Evolutionary conservation across 768 basidiomycete species (phyloP).

Genomic region (Leucocoprinus birnbaumii): DNA sequence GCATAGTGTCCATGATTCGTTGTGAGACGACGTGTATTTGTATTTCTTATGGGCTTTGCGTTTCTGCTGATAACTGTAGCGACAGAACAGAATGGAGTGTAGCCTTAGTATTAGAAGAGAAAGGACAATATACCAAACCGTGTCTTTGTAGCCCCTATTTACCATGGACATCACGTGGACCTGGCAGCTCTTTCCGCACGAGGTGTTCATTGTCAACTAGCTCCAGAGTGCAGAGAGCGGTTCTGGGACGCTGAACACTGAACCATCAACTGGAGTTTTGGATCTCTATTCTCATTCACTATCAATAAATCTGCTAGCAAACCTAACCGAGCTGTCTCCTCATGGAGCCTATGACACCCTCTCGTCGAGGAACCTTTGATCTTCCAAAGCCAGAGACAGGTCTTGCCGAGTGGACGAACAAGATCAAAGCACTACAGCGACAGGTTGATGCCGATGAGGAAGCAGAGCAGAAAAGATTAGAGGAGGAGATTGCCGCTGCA

Average conservation of each 20-base stretch:
- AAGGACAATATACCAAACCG: neutral
- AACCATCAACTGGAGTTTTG: too few species aligned
- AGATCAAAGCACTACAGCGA: conserved; percentile 75
- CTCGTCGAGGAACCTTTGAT: conserved; percentile 29
- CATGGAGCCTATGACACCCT: conserved; percentile 12
- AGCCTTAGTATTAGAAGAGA: neutral
- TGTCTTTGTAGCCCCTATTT: neutral
- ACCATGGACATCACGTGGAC: conserved; percentile 1
- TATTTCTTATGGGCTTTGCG: too few species aligned
- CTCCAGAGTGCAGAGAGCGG: too few species aligned
- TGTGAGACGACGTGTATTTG: too few species aligned
- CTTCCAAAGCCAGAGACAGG: conserved; percentile 57
- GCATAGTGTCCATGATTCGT: neutral
- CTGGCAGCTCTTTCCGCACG: neutral
- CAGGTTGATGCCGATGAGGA: conserved; percentile 83
- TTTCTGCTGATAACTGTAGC: too few species aligned
- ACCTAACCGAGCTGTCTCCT: neutral
- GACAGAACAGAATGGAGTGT: too few species aligned
- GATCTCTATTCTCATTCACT: neutral
- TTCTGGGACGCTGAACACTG: too few species aligned
- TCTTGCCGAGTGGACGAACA: conserved; percentile 79
- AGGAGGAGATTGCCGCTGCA: conserved; percentile 60
- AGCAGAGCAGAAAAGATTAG: conserved; percentile 67
- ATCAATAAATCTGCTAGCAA: neutral
- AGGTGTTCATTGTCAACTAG: too few species aligned